phyloP scores from a whole-genome alignment of 371 early-diverging fungal species.

The Mortierella sp. region DNA sequence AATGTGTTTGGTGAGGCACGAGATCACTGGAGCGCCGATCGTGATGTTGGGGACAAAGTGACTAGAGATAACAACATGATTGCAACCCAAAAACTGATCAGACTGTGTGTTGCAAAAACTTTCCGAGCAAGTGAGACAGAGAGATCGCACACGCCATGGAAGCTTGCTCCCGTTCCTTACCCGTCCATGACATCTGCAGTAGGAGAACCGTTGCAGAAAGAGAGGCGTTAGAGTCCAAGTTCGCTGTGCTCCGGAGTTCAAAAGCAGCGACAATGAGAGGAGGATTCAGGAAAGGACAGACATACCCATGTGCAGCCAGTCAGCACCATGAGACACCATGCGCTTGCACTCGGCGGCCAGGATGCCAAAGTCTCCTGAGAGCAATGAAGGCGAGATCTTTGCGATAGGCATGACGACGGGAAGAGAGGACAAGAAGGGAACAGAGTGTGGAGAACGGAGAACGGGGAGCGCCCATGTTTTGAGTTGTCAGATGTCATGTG shows the following conservation, averaged over 20 bases:
- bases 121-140: too few relatives aligned
- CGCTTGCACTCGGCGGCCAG: constrained; percentile 90
- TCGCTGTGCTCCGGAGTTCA: too few relatives aligned
- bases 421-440: neutral
- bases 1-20: constrained; percentile 87
- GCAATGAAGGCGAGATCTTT: constrained; percentile 92
- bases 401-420: constrained; percentile 69
- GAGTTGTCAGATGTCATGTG: too few relatives aligned
- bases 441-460: neutral
- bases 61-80: constrained; percentile 55
- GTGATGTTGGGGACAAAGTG: constrained; percentile 99
- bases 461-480: too few relatives aligned
- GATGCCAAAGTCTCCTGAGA: constrained; percentile 92
- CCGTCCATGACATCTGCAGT: constrained; percentile 83
- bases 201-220: too few relatives aligned
- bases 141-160: neutral
- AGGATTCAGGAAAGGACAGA: neutral
- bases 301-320: constrained; percentile 94
- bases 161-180: constrained; percentile 55
- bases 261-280: neutral
- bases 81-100: too few relatives aligned
- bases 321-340: constrained; percentile 92
- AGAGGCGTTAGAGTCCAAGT: too few relatives aligned
- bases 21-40: constrained; percentile 94
- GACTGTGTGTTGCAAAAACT: too few relatives aligned